Percentiles rank a stretch among this genome's conserved stretches.
These are phyloP conservation scores for Globisporangium iwayamae DNA, from an alignment of 352 stramenopile genomes.

Conservation along the genomic window DNA sequence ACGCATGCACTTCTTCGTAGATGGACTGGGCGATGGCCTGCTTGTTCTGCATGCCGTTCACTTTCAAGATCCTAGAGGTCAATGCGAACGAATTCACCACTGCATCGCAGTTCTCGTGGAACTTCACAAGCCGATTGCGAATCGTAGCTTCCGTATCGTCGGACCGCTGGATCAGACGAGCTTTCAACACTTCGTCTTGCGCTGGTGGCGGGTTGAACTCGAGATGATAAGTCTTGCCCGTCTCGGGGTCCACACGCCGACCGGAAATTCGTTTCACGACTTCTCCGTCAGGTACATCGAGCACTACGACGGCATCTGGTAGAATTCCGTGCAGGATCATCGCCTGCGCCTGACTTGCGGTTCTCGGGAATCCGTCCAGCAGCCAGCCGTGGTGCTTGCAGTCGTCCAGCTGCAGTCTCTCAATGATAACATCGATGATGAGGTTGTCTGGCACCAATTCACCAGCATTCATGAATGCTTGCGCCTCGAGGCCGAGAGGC, in stretches of 20 bases:
- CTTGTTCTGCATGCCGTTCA: slow-evolving; percentile 47
- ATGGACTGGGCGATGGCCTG: slow-evolving; percentile 34
- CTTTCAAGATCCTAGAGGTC: slow-evolving; percentile 31
- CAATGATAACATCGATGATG: slow-evolving; percentile 48
- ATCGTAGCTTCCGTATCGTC: slow-evolving; percentile 93
- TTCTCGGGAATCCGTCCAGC: slow-evolving; percentile 92
- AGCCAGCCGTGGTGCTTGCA: slow-evolving; percentile 84
- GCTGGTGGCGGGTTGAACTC: slow-evolving; percentile 93
- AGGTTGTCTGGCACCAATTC: slow-evolving; percentile 48
- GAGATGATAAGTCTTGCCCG: slow-evolving; percentile 94
- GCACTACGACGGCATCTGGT: slow-evolving; percentile 88
- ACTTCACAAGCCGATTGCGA: slow-evolving; percentile 83
- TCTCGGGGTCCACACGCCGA: slow-evolving; percentile 92
- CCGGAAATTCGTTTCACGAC: slow-evolving; percentile 96
- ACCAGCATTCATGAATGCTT: slow-evolving; percentile 40
- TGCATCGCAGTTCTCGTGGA: slow-evolving; percentile 70
- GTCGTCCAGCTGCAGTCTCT: slow-evolving; percentile 80
- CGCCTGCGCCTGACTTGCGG: slow-evolving; percentile 72
- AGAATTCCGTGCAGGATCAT: slow-evolving; percentile 81
- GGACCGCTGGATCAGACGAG: slow-evolving; percentile 81
- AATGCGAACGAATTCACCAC: slow-evolving; percentile 41
- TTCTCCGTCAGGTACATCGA: slow-evolving; percentile 94
- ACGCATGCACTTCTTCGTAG: slow-evolving; percentile 27
- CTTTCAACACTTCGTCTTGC: slow-evolving; percentile 53
- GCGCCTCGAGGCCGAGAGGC: slow-evolving; percentile 29